A percentile compares a stretch with the other conserved stretches of the same genome.
Conservation (phyloP, 306 rosid genomes). For the Dalbergia cochinchinensis region DNA sequence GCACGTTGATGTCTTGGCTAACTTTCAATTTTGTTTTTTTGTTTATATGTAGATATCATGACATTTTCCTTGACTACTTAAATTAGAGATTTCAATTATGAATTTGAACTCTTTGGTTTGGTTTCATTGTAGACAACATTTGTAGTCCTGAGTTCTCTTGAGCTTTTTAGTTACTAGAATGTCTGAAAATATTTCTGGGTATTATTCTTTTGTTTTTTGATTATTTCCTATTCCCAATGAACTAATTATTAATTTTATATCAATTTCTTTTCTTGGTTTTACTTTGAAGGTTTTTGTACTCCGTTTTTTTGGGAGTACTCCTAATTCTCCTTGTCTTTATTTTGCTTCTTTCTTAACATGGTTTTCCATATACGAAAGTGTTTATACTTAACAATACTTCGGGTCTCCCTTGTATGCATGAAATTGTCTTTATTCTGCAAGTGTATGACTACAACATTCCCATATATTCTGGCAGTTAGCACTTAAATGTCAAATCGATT, state of each 20-base stretch:
- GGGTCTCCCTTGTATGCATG: neutral
- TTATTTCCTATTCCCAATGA: conserved; percentile 23
- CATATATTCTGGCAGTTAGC: conserved; percentile 1
- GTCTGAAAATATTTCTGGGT: neutral
- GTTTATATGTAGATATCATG: neutral
- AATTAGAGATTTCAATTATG: neutral
- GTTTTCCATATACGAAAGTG: neutral
- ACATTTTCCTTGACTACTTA: neutral
- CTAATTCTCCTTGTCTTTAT: neutral
- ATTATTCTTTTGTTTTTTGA: neutral
- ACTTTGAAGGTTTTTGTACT: too few relatives aligned
- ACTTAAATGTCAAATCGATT: conserved; percentile 24
- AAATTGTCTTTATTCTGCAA: neutral
- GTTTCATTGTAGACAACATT: neutral
- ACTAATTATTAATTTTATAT: conserved; percentile 28
- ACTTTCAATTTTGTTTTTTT: too few relatives aligned
- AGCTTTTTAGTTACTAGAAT: neutral
- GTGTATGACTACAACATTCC: neutral
- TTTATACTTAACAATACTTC: conserved; percentile 11
- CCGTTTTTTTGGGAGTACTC: neutral
- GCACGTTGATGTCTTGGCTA: too few relatives aligned
- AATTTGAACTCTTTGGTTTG: neutral
- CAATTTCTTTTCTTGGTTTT: conserved; percentile 12
- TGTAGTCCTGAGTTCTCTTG: neutral
- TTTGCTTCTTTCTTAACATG: conserved; percentile 2